Evolutionary conservation across 768 basidiomycete species (phyloP).

Genomic region (Tephrocybe sp.): DNA sequence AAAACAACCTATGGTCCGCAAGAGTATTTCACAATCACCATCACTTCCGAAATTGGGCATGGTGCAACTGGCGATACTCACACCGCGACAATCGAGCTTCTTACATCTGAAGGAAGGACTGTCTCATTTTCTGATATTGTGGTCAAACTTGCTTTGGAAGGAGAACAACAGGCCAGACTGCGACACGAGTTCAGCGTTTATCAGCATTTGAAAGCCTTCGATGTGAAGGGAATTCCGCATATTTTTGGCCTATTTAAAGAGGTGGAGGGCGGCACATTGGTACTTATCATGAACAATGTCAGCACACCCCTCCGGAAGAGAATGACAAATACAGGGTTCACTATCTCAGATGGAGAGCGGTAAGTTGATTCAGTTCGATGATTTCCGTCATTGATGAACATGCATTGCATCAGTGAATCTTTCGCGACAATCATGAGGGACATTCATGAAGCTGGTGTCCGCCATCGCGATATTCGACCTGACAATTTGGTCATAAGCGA

Average conservation of each 20-base stretch:
- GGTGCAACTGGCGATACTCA: constrained; percentile 20
- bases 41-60: constrained; percentile 12
- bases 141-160: constrained; percentile 15
- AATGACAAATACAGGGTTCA: not conserved
- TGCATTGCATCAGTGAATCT: not conserved
- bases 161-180: constrained; percentile 5
- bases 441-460: constrained; percentile 1
- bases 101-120: not conserved
- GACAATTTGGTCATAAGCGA: not conserved
- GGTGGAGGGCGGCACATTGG: constrained; percentile 4
- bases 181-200: constrained; percentile 15
- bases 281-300: constrained; percentile 9
- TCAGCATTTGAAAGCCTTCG: not conserved
- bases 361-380: not conserved
- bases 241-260: constrained; percentile 17
- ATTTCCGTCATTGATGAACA: too few relatives aligned
- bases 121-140: constrained; percentile 1
- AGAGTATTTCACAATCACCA: constrained; percentile 15
- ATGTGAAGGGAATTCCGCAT: constrained; percentile 12
- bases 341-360: not conserved
- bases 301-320: constrained; percentile 2
- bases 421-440: not conserved
- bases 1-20: not conserved
- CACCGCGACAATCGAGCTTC: constrained; percentile 11
- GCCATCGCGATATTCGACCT: not conserved